Base-by-base conservation (phyloP, 2,329 filamentous ascomycete species). In the Curvularia sp. region DNA sequence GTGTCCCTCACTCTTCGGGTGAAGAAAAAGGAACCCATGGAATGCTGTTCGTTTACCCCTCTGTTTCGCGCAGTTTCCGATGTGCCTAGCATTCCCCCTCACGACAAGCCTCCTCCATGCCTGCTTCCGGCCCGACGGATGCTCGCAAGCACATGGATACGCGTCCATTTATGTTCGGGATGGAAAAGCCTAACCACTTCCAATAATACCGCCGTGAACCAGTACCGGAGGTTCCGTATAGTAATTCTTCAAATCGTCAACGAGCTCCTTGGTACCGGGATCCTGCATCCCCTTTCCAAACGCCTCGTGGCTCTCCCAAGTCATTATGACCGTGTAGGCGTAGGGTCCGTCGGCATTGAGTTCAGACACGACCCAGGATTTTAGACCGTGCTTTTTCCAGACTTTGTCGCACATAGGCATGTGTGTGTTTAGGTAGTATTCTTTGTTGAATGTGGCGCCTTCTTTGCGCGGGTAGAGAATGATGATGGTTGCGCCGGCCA, bases 381-480 rank as follows among this genome's bases (percentile, higher is more conserved):
- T 75, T 4, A 84, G 69, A 41, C 82, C 82, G 49, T 72, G 64
- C 1, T 67, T 58, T 0, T 53, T 60, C 81, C 81, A 84, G 26
- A 64, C 60, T 48, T 77, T 71, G 28, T 68, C 58, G 15, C 79
- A 79, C 2, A 84, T 69, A 1, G 79, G 76, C 78, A 84, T 81
- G 74, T 84, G 82, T 20, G 61, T 77, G 3, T 65, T 54, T 38
- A 83, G 66, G 67, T 83, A 85, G 77, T 84, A 84, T 33, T 81
- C 75, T 63, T 82, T 71, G 72, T 84, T 71, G 74, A 84, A 84
- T 10, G 62, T 78, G n/a, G 66, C 57, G 59, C 71, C 73, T 38
- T 70, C 66, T n/a, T 72, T 77, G 48, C 73, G 68, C 4, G 81
- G 80, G 68, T 84, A 84, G 42, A 80, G 60, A 57, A 75, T 67